Percentiles rank a stretch among this genome's conserved stretches.
Evolutionary conservation across 768 basidiomycete species (phyloP).

Genomic region (Podaxis sp.): DNA sequence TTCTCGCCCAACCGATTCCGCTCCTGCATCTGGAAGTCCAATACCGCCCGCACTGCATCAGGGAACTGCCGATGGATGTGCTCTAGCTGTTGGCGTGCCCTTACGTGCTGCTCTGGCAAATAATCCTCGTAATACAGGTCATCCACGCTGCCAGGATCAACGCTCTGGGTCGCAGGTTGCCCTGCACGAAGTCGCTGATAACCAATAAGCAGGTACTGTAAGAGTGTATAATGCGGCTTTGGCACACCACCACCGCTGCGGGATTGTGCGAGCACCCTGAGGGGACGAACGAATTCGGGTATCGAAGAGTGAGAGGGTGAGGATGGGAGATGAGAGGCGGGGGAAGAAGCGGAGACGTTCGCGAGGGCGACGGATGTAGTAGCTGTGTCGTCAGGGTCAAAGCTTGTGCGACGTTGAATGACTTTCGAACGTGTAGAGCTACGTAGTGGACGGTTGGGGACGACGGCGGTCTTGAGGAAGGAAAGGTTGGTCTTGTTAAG

Average conservation of each 20-base stretch:
- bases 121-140: conserved; percentile 1
- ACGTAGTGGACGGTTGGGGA: neutral
- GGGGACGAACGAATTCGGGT: conserved; percentile 10
- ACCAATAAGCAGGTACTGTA: conserved; percentile 8
- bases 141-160: neutral
- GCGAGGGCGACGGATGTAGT: neutral
- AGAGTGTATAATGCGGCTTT: neutral
- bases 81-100: conserved; percentile 29
- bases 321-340: no score
- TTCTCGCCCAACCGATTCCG: conserved; percentile 20
- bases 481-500: conserved; percentile 8
- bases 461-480: neutral
- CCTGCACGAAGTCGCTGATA: conserved; percentile 9
- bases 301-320: neutral
- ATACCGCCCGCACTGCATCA: conserved; percentile 31
- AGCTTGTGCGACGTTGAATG: neutral
- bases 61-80: conserved; percentile 53
- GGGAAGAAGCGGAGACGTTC: neutral
- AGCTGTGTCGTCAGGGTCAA: neutral
- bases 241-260: neutral
- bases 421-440: neutral
- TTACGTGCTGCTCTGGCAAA: neutral
- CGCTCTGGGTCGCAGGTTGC: conserved; percentile 2
- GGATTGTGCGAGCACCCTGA: neutral
- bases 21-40: conserved; percentile 31